Conservation (phyloP, 2,329 filamentous ascomycete species). For the Drechslerella coelobrocha region DNA sequence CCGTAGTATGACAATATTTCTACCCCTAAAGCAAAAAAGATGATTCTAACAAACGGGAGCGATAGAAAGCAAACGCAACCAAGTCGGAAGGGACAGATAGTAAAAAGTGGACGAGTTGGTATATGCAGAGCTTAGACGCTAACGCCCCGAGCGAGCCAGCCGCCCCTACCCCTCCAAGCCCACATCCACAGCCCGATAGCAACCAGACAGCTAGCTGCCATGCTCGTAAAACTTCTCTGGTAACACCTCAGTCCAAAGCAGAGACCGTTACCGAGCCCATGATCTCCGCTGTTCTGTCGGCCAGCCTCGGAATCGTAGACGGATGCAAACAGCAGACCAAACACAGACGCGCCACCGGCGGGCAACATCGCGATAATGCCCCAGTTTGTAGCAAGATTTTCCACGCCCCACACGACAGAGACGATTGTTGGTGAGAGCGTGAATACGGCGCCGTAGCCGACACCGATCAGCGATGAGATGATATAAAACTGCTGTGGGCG, state of each 20-base stretch:
- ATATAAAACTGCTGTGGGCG: slow-evolving; percentile 82
- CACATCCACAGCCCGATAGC: slow-evolving; percentile 58
- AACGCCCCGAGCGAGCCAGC: slow-evolving; percentile 52
- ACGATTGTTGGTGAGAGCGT: slow-evolving; percentile 88
- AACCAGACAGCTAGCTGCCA: slow-evolving; percentile 67
- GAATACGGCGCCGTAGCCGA: slow-evolving; percentile 92
- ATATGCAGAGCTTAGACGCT: slow-evolving; percentile 45
- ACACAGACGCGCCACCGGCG: slow-evolving; percentile 83
- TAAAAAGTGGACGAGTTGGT: not conserved
- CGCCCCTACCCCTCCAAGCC: slow-evolving; percentile 56
- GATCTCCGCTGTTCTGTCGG: slow-evolving; percentile 56
- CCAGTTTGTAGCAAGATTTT: slow-evolving; percentile 99
- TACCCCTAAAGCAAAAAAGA: too few relatives aligned
- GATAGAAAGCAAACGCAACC: not conserved
- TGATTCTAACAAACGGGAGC: too few relatives aligned
- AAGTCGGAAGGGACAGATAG: not conserved
- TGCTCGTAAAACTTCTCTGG: slow-evolving; percentile 81
- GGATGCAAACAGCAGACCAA: slow-evolving; percentile 85
- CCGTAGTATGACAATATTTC: too few relatives aligned
- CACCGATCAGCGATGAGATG: slow-evolving; percentile 81
- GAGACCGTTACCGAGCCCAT: slow-evolving; percentile 61
- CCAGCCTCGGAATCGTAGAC: slow-evolving; percentile 75
- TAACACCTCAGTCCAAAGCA: slow-evolving; percentile 87
- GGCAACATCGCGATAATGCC: slow-evolving; percentile 93
- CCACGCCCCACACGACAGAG: slow-evolving; percentile 96